These are phyloP conservation scores for Cryptococcus sp. DNA, from an alignment of 1,284 basidiomycete genomes.

Conservation along the genomic window DNA sequence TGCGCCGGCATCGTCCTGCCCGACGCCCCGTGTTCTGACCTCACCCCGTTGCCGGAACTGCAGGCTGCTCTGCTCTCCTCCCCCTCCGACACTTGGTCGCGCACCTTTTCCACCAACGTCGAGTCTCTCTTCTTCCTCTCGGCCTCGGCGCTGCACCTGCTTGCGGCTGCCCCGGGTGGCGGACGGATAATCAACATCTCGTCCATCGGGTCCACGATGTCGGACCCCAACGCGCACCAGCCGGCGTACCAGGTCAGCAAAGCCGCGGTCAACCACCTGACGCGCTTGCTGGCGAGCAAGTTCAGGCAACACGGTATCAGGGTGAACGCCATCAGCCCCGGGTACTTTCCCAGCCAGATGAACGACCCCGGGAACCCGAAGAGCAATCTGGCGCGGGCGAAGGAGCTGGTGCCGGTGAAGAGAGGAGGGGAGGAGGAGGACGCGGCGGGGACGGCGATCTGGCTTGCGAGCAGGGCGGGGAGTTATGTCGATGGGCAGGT, in stretches of 20 bases:
- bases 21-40: slow-evolving; percentile 19
- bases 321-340: slow-evolving; percentile 28
- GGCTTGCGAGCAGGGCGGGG: slow-evolving; percentile 26
- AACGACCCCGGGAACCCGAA: slow-evolving; percentile 26
- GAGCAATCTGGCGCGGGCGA: slow-evolving; percentile 20
- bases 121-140: slow-evolving; percentile 25
- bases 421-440: slow-evolving; percentile 29
- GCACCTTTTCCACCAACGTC: slow-evolving; percentile 23
- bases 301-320: slow-evolving; percentile 21
- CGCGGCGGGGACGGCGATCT: slow-evolving; percentile 29
- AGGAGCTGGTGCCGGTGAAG: slow-evolving; percentile 23
- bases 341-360: slow-evolving; percentile 31
- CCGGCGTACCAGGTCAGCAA: slow-evolving; percentile 45
- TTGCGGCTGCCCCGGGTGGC: slow-evolving; percentile 12
- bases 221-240: slow-evolving; percentile 25
- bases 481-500: slow-evolving; percentile 27
- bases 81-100: slow-evolving; percentile 19
- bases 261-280: slow-evolving; percentile 45
- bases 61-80: slow-evolving; percentile 22
- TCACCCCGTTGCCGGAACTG: slow-evolving; percentile 19
- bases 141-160: slow-evolving; percentile 20
- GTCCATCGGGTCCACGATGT: slow-evolving; percentile 25
- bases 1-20: slow-evolving; percentile 26
- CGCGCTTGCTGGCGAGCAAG: slow-evolving; percentile 25
- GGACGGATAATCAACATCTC: slow-evolving; percentile 32